These are phyloP conservation scores for Cryptococcus deneoformans DNA, from an alignment of 1,284 basidiomycete species.

Conservation along the genomic window DNA sequence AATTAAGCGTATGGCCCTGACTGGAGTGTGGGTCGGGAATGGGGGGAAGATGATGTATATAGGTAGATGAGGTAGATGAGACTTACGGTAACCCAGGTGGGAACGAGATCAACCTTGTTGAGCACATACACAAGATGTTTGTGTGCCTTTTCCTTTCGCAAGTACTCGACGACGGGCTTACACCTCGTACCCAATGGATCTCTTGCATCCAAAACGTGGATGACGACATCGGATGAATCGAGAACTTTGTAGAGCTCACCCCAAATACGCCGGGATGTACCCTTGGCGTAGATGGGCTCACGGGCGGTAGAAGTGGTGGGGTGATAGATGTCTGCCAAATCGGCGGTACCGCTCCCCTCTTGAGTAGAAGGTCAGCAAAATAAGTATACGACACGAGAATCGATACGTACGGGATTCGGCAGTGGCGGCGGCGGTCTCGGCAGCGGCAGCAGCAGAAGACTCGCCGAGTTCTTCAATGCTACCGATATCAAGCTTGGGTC, in stretches of 20 bases:
- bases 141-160: slow-evolving; percentile 94
- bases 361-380: background rate
- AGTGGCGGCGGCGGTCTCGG: slow-evolving; percentile 57
- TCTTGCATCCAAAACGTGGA: slow-evolving; percentile 94
- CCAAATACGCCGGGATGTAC: slow-evolving; percentile 94
- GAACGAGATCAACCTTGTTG: slow-evolving; percentile 98
- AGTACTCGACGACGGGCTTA: slow-evolving; percentile 88
- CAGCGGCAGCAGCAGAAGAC: slow-evolving; percentile 54
- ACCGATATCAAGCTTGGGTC: slow-evolving; percentile 75
- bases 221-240: slow-evolving; percentile 94
- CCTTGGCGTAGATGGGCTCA: slow-evolving; percentile 87
- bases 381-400: background rate
- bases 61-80: no score
- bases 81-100: slow-evolving; percentile 97
- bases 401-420: background rate
- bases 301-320: slow-evolving; percentile 43
- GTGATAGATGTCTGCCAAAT: slow-evolving; percentile 35
- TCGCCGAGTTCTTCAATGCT: slow-evolving; percentile 83
- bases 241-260: slow-evolving; percentile 99
- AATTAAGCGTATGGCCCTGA: slow-evolving; percentile 51
- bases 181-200: slow-evolving; percentile 98
- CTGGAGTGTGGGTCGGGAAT: slow-evolving; percentile 52
- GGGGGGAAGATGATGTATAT: slow-evolving; percentile 5
- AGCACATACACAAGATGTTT: slow-evolving; percentile 96
- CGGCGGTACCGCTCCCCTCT: slow-evolving; percentile 15